These are phyloP conservation scores for Irpex rosettiformis DNA, from an alignment of 1,284 basidiomycete genomes.

Conservation along the genomic window DNA sequence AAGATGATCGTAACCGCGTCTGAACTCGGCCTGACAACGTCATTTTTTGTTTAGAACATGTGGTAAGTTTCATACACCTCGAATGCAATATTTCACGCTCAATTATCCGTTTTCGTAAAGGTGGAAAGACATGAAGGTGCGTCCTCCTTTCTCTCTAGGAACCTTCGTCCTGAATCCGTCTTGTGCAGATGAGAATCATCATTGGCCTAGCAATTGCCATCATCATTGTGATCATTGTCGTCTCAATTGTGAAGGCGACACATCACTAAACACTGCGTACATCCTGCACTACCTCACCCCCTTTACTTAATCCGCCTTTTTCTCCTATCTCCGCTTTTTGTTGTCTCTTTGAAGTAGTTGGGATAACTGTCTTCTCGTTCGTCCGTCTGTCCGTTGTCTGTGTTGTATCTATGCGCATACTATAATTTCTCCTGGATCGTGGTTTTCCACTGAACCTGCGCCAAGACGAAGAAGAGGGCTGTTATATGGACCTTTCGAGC, in stretches of 20 bases:
- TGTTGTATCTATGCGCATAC: constrained; percentile 22
- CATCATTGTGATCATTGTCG: constrained; percentile 91
- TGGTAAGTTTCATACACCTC: constrained; percentile 52
- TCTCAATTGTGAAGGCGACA: constrained; percentile 85
- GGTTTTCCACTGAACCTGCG: not conserved
- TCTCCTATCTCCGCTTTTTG: constrained; percentile 1
- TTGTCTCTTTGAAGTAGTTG: not conserved
- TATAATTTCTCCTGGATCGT: constrained; percentile 15
- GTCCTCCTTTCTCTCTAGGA: constrained; percentile 17
- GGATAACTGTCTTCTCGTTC: not conserved
- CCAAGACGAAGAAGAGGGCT: not conserved
- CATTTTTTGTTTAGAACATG: constrained; percentile 61
- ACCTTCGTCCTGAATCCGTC: not conserved
- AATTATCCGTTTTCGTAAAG: constrained; percentile 35
- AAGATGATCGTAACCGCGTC: not conserved
- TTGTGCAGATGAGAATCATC: constrained; percentile 78
- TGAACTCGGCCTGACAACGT: constrained; percentile 15
- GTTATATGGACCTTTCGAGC: not conserved
- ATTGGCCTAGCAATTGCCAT: constrained; percentile 85
- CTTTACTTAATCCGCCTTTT: constrained; percentile 1
- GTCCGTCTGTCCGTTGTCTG: constrained; percentile 4
- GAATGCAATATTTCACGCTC: constrained; percentile 12
- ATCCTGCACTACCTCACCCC: not conserved
- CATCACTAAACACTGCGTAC: constrained; percentile 33
- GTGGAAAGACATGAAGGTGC: constrained; percentile 97